Evolutionary conservation across 208 protist genomes (phyloP), one percentile per base, ranked within the genome.

Genomic region (Trypanosoma scelopori): DNA sequence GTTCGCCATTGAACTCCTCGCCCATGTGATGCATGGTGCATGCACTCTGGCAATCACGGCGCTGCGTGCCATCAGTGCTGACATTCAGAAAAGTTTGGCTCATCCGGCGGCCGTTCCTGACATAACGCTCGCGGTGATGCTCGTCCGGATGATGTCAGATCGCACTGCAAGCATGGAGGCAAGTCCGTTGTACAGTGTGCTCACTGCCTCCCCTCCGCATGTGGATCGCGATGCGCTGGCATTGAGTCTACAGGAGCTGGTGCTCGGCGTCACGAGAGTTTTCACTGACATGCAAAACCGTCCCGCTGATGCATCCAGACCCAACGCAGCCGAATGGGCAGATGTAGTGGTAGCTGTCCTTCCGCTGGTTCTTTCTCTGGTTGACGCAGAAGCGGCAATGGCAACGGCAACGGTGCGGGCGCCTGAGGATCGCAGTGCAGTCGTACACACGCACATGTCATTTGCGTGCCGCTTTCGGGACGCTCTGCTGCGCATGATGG

Each of bases 121-220:
- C 22, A 22, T 53, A 48, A 70, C 55, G 27, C 69, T 73, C 6
- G 78, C 74, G 11, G 71, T 87, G 27, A 72, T 94, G 70, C 65
- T 94, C 20, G 63, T 69, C n/a, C 76, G 85, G 35, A 78, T 92
- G 25, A 64, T 81, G 55, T 69, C 76, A 15, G 85, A 94, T 43
- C 81, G 80, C 56, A 91, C 85, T 15, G 61, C 51, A 48, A 79
- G 90, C 71, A 78, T 80, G 65, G 1, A 45, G 7, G 75, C 68
- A 42, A 85, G 70, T 55, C 81, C 89, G 0, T 64, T 94, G 27
- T 78, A 87, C 64, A 74, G 80, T 62, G 66, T 92, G 27, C 58
- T 92, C 30, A 58, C 56, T 23, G 25, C 43, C 7, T 27, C n/a
- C 25, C 1, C 46, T 43, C 9, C 51, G 12, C 20, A 42, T 5